Conservation (phyloP, 441 rosid genomes). For the Bruguiera hainesii region DNA sequence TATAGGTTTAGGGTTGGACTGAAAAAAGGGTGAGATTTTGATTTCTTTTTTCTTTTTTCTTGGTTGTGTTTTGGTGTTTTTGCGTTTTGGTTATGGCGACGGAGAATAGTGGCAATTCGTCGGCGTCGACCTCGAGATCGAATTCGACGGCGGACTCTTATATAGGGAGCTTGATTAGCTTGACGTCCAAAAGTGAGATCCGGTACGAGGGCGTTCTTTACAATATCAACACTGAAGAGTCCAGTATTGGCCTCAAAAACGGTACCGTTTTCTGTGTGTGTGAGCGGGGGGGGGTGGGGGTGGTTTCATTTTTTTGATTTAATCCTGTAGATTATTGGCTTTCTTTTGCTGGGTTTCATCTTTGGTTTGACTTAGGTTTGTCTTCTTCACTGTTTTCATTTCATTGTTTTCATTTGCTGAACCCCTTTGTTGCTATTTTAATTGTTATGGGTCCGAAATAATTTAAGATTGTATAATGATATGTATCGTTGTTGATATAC, state of each 20-base stretch:
- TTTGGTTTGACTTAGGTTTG: constrained; percentile 1
- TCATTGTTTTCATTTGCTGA: background rate
- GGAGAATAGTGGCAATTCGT: background rate
- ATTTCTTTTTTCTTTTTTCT: too few relatives aligned
- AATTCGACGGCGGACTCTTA: constrained; percentile 32
- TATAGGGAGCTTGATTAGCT: constrained; percentile 38
- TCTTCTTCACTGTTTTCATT: background rate
- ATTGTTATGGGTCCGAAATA: too few relatives aligned
- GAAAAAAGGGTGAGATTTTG: background rate
- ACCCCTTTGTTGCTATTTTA: too few relatives aligned
- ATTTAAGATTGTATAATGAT: too few relatives aligned
- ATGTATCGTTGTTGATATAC: too few relatives aligned
- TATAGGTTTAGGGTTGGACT: background rate
- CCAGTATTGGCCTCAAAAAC: constrained; percentile 36
- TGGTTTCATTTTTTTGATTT: background rate
- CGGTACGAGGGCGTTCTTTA: constrained; percentile 41
- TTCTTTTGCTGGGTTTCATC: background rate
- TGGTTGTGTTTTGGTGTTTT: too few relatives aligned
- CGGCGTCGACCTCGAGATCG: constrained; percentile 5
- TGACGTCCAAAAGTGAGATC: constrained; percentile 43
- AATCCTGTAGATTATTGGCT: background rate
- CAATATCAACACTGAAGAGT: constrained; percentile 34
- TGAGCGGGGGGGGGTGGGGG: background rate
- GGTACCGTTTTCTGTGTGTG: constrained; percentile 14
- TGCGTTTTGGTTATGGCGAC: background rate